These are phyloP conservation scores for Gaultheria prostrata DNA, from an alignment of 148 eudicot genomes.

Conservation along the genomic window DNA sequence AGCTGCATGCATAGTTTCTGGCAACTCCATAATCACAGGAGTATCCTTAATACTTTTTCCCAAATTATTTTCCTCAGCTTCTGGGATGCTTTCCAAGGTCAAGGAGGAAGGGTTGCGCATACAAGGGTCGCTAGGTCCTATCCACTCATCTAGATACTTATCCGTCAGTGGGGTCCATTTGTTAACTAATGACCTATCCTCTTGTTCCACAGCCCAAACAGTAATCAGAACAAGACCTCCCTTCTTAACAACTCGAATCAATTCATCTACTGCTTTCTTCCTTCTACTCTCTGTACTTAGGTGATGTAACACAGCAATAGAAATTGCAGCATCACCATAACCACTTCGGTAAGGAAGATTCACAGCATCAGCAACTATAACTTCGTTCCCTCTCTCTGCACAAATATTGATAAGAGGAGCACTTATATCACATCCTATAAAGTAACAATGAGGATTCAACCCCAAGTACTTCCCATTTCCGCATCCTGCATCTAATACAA, in stretches of 20 bases:
- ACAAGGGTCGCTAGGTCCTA: slow-evolving; percentile 79
- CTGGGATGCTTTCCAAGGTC: slow-evolving; percentile 76
- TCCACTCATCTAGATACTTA: slow-evolving; percentile 87
- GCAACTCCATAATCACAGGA: slow-evolving; percentile 21
- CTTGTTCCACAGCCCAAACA: slow-evolving; percentile 98
- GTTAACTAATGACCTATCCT: slow-evolving; percentile 59
- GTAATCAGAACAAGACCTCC: slow-evolving; percentile 85
- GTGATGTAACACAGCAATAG: slow-evolving; percentile 95
- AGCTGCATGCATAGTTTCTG: slow-evolving; percentile 13
- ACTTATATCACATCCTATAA: slow-evolving; percentile 90
- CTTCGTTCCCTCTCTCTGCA: slow-evolving; percentile 80
- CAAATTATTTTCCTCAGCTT: slow-evolving; percentile 51
- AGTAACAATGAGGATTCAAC: slow-evolving; percentile 61
- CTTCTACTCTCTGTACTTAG: slow-evolving; percentile 77
- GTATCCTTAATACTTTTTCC: slow-evolving; percentile 23
- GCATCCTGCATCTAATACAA: slow-evolving; percentile 89
- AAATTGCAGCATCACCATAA: slow-evolving; percentile 90
- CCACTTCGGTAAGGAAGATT: slow-evolving; percentile 78
- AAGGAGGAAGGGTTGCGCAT: slow-evolving; percentile 45
- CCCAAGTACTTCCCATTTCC: slow-evolving; percentile 98
- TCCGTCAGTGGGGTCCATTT: slow-evolving; percentile 90
- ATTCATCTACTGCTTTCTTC: slow-evolving; percentile 82
- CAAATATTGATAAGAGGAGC: slow-evolving; percentile 72
- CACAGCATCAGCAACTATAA: slow-evolving; percentile 89
- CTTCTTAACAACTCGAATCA: slow-evolving; percentile 79